These are phyloP conservation scores for Amanita rubescens DNA, from an alignment of 768 basidiomycete genomes.

Conservation along the genomic window DNA sequence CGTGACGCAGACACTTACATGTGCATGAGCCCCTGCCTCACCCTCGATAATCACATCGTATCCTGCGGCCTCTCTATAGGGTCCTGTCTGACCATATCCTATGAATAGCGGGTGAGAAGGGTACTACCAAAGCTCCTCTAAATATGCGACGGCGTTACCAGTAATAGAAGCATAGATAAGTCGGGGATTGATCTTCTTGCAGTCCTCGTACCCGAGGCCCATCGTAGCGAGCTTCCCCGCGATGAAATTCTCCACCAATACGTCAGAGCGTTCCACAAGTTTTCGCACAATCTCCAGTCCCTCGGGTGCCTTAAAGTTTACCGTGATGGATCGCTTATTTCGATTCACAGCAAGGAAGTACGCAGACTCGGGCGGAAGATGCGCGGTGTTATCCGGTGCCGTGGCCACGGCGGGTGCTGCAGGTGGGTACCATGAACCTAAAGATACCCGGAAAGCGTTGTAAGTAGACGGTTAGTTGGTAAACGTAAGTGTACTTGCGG, in stretches of 20 bases:
- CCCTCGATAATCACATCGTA: conserved; percentile 87
- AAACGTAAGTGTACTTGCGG: conserved; percentile 33
- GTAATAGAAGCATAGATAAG: conserved; percentile 89
- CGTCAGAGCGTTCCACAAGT: conserved; percentile 67
- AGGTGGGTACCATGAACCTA: conserved; percentile 64
- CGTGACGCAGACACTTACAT: conserved; percentile 45
- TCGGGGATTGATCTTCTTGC: conserved; percentile 64
- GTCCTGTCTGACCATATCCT: conserved; percentile 73
- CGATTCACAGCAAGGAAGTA: conserved; percentile 89
- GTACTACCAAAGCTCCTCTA: not conserved
- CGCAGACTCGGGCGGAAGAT: conserved; percentile 84
- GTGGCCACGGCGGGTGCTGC: conserved; percentile 42
- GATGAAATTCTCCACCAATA: conserved; percentile 86
- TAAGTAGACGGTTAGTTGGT: not conserved
- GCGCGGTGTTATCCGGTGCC: conserved; percentile 44
- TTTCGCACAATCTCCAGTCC: conserved; percentile 70
- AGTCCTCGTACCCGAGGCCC: conserved; percentile 84
- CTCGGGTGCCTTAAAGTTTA: conserved; percentile 76
- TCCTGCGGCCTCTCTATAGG: conserved; percentile 74
- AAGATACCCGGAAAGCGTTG: not conserved
- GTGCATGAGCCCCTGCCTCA: conserved; percentile 92
- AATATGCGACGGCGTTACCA: conserved; percentile 35
- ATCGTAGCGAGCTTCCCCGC: conserved; percentile 78
- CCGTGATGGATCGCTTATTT: conserved; percentile 83
- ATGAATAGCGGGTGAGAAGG: conserved; percentile 1